Conservation (phyloP, 139 green algal genomes). For the Chlamydomonas asymmetrica region DNA sequence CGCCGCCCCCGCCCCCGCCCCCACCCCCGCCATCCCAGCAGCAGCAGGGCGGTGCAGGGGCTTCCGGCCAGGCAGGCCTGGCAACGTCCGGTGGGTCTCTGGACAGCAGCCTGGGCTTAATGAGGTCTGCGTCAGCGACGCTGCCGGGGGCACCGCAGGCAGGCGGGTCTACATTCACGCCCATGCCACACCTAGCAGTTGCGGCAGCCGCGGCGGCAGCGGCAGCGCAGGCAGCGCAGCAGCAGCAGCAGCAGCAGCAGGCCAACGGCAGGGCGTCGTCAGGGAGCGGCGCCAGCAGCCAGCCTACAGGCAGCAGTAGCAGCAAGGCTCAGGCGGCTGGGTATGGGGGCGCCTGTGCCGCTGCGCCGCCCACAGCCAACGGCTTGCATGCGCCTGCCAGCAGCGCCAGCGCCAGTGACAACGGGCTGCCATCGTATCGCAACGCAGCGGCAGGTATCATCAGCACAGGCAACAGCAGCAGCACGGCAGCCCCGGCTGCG, state of each 20-base stretch:
- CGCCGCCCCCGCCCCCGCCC: too few species aligned
- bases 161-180: background rate
- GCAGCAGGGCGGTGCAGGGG: background rate
- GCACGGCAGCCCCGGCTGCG: background rate
- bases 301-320: constrained; percentile 1
- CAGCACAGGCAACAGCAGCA: background rate
- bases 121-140: constrained; percentile 20
- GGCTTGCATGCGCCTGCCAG: constrained; percentile 4
- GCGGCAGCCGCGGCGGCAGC: constrained; percentile 27
- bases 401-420: constrained; percentile 10
- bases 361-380: background rate
- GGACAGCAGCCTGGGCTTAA: background rate
- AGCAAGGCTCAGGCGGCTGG: background rate
- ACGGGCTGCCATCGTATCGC: constrained; percentile 34
- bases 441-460: constrained; percentile 46
- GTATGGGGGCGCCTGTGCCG: background rate
- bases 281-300: background rate
- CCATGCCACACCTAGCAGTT: background rate
- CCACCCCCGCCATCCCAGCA: too few species aligned
- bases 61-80: background rate
- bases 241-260: constrained; percentile 17
- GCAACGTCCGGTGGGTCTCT: background rate
- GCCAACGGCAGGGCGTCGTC: background rate
- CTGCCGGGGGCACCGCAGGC: background rate
- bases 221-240: constrained; percentile 9